Base-by-base conservation (phyloP, 352 stramenopile species). In the Achlya hypogyna region DNA sequence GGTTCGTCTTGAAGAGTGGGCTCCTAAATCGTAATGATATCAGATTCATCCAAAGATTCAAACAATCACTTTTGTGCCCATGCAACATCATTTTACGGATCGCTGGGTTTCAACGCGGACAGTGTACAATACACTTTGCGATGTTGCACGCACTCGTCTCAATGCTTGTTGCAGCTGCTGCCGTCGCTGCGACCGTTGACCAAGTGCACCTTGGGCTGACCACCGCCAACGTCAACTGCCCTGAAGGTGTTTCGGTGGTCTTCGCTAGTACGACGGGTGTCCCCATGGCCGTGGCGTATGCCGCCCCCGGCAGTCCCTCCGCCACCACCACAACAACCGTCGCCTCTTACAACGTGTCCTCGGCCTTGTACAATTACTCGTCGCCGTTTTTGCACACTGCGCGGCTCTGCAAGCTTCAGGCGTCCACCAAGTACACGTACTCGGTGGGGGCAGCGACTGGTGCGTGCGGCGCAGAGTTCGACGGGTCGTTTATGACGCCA, bases 341-440 rank as follows among this genome's bases (percentile, higher is more conserved):
- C n/a, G 27, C 16, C 42, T 81, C 70, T 38, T 82, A 78, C 70
- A 71, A 54, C 23, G 73, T 86, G 34, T 54, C 60, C 47, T 70
- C 78, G 32, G 59, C 73, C 18, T n/a, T 10, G 25, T 81, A 81
- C 71, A 72, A 67, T 22, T 86, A 86, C 74, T 47, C 69, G 64
- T 85, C 78, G 2, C 75, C 78, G 14, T 76, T 71, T 35, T 69
- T 85, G 47, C 77, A 85, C 62, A 81, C 78, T 16, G 75, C 75
- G 29, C 42, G 80, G 34, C 67, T 85, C 32, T 85, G 78, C 32
- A 51, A 78, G 23, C 60, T 82, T 2, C 60, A 38, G 1, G 66
- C 78, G 47, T 72, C 62, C 40, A 79, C 76, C 23, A 72, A 74
- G 42, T 85, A 85, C 73, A 53, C 65, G 56, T 84, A 81, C 69